Base-by-base conservation (phyloP, 345 rosid genomes). In the Alliaria petiolata region DNA sequence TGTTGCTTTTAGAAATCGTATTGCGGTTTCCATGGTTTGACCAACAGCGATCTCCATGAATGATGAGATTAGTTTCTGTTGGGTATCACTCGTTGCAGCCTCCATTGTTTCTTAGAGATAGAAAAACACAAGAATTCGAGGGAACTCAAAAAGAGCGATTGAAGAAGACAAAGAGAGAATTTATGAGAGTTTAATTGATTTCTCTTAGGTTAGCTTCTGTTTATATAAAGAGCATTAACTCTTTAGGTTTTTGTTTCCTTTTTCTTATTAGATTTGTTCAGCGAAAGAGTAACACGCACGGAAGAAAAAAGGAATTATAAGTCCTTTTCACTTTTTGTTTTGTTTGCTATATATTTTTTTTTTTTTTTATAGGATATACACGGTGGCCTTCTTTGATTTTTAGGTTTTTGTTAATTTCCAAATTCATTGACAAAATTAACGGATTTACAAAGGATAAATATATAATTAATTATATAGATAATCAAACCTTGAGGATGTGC, bases 11-110 rank as follows among this genome's bases (percentile, higher is more conserved):
- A 89, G 63, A 78, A 88, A 89, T 66, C 78, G 88, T 22, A 45
- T 40, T 61, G 98, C 98, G 20, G 90, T 81, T 35, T 89, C 91
- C 16, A 76, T 73, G 47, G 86, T 84, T 70, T 92, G 87, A 53
- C 89, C 90, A 6, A 80, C 85, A 50, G 92, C 87, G 84, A 88
- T 86, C 82, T 92, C 96, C 43, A 88, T 78, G 78, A 92, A 92
- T 49, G 91, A 86, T 68, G 92, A 81, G 72, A 89, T 85, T 78
- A 84, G 78, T 36, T 69, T 70, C 77, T 33, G 3, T 20, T 82
- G 63, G 49, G 86, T 84, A 51, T 58, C 38, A 10, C 12, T 19
- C 5, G 3, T 28, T 11, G 8, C 8, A 39, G 3, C 4, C 61
- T 52, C 51, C 60, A 65, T 38, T 66, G 35, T 50, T 45, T 46